Base-by-base conservation (phyloP, 2,329 filamentous ascomycete genomes). In the Chalara sp. region DNA sequence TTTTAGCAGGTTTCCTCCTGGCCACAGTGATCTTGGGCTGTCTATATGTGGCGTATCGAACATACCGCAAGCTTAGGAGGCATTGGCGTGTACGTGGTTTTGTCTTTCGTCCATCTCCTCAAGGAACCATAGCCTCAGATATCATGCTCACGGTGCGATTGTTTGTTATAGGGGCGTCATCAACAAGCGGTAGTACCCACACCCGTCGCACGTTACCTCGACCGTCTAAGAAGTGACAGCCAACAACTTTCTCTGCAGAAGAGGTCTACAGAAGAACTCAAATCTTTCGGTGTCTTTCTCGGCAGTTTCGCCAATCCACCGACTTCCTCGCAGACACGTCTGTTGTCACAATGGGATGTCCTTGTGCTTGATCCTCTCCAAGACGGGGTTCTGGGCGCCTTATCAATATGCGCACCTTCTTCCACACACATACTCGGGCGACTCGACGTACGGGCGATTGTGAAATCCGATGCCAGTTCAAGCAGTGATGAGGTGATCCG, bases 321-420 rank as follows among this genome's bases (percentile, higher is more conserved):
- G 5, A 68, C 65, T 5, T 47, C 50, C 10, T 51, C 59, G 21
- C 63, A 74, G 52, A 50, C 58, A 28, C 57, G 53, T n/a, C 47
- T 74, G 6, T 58, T 74, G 12, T 50, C 61, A 39, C 62, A 66
- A 58, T 74, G 69, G 69, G 71, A 75, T 47, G 53, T 73, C n/a
- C 51, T 73, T 40, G 63, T 73, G 11, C 62, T 74, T 10, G 70
- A 75, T 54, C 72, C 72, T 3, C 61, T 67, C n/a, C 65, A 68
- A 52, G 40, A 49, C 6, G 67, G 69, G 5, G 65, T 71, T 3
- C 42, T 63, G 4, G 60, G 67, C 5, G 69, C 67, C 5, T 61
- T 72, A 49, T 56, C 58, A 6, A 12, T 47, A 12, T 57, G 59
- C 47, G 10, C 44, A 5, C 32, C 55, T 5, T 55, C 55, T 5